Evolutionary conservation across 75 land plant species (phyloP), one percentile per base, ranked within the genome.

Genomic region (Cupressus sempervirens): DNA sequence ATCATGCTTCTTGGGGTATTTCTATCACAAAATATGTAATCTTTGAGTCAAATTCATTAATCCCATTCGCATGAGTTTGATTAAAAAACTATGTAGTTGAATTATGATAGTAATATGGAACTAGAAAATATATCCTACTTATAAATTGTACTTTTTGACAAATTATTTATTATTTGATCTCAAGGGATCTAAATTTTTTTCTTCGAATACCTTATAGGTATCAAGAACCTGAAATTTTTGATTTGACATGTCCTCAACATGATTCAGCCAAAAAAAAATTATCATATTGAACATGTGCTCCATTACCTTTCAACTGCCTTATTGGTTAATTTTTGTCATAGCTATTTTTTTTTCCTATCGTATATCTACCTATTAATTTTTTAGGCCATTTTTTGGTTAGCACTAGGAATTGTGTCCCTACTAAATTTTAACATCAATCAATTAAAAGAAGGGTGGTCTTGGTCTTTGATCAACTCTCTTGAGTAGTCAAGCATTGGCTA

Each of bases 391-490:
- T 88, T 88, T 45, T 98, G 99, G 99, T 82, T 94, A n/a, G 88
- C 96, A 46, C 94, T 98, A 54, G 99, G 94, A 13, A 93, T 98
- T 87, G 93, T 96, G 72, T 94, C 99, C n/a, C 86, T 96, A 36
- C 89, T 96, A 84, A 95, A 93, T 90, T 90, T 98, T 87, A 96
- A 96, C 87, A 94, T 98, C 80, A 99, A 98, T 89, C 41, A n/a
- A n/a, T n/a, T n/a, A n/a, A n/a, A n/a, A n/a, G n/a, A n/a, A n/a
- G n/a, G n/a, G n/a, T n/a, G n/a, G n/a, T n/a, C n/a, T n/a, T n/a
- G n/a, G n/a, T n/a, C n/a, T n/a, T n/a, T n/a, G n/a, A n/a, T n/a
- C n/a, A n/a, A n/a, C n/a, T n/a, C n/a, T n/a, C n/a, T n/a, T n/a
- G n/a, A n/a, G n/a, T n/a, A n/a, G n/a, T 93, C 96, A 79, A 91